phyloP scores from a whole-genome alignment of 306 rosid genomes.

The Prosopis cineraria region DNA sequence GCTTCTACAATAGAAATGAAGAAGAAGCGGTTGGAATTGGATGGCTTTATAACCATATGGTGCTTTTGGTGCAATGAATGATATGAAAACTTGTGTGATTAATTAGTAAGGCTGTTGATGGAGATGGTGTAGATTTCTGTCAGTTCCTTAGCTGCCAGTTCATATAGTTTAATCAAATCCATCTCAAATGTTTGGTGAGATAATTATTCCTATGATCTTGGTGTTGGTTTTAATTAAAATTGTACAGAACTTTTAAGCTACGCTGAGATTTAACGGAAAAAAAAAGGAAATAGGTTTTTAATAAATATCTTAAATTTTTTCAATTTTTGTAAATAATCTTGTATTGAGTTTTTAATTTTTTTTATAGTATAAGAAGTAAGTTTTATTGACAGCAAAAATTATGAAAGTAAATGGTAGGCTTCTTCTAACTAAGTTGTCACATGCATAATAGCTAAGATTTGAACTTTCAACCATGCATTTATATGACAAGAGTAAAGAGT shows the following conservation, averaged over 20 bases:
- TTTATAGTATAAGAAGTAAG: too few species aligned
- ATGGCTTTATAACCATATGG: not conserved
- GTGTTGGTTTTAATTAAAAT: not conserved
- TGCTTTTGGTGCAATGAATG: not conserved
- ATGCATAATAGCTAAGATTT: too few species aligned
- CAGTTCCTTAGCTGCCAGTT: not conserved
- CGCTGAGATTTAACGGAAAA: too few species aligned
- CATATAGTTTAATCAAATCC: not conserved
- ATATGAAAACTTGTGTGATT: not conserved
- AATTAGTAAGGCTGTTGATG: not conserved
- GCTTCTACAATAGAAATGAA: conserved; percentile 29
- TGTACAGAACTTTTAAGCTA: not conserved
- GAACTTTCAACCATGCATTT: too few species aligned
- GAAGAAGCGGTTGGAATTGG: not conserved
- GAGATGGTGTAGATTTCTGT: not conserved
- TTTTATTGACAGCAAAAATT: too few species aligned
- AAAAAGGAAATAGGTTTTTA: too few species aligned
- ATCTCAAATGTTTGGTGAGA: not conserved
- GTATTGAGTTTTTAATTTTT: too few species aligned
- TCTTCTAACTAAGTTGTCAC: too few species aligned
- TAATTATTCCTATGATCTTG: not conserved
- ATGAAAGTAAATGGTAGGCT: too few species aligned
- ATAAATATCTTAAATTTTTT: too few species aligned
- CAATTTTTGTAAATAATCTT: too few species aligned
- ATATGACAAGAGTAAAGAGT: too few species aligned